Percentiles rank a stretch among this genome's conserved stretches.
phyloP scores from a whole-genome alignment of 2,329 filamentous ascomycete genomes.

The Aspergillus brasiliensis region DNA sequence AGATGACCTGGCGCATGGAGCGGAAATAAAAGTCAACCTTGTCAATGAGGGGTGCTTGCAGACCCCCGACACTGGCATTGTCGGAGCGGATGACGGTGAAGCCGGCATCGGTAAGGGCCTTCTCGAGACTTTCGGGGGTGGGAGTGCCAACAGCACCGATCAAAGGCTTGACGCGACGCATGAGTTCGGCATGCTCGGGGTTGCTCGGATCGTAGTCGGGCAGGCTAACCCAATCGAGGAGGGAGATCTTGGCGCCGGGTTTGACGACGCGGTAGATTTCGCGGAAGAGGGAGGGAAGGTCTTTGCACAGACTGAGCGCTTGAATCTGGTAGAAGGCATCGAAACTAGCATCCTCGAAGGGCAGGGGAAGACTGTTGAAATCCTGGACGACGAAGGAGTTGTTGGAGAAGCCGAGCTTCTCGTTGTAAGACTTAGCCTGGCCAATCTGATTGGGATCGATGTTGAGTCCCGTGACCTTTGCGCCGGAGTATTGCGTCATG shows the following conservation, averaged over 20 bases:
- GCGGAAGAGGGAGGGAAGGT: conserved; percentile 49
- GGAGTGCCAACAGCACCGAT: conserved; percentile 59
- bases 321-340: conserved; percentile 62
- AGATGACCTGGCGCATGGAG: conserved; percentile 52
- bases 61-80: conserved; percentile 55
- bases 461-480: conserved; percentile 55
- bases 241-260: conserved; percentile 54
- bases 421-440: conserved; percentile 50
- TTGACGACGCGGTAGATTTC: conserved; percentile 55
- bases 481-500: conserved; percentile 53
- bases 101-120: conserved; percentile 50
- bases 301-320: conserved; percentile 57
- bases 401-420: conserved; percentile 48
- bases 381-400: conserved; percentile 52
- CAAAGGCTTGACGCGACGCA: conserved; percentile 58
- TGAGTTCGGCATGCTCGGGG: conserved; percentile 53
- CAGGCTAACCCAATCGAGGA: conserved; percentile 58
- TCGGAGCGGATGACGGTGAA: conserved; percentile 53
- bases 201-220: conserved; percentile 53
- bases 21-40: conserved; percentile 59
- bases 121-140: conserved; percentile 51
- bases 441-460: conserved; percentile 57
- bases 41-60: conserved; percentile 57
- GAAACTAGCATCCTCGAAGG: conserved; percentile 53
- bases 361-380: conserved; percentile 56